Evolutionary conservation across 75 land plant genomes (phyloP).

Genomic region (Pseudotsuga menziesii): DNA sequence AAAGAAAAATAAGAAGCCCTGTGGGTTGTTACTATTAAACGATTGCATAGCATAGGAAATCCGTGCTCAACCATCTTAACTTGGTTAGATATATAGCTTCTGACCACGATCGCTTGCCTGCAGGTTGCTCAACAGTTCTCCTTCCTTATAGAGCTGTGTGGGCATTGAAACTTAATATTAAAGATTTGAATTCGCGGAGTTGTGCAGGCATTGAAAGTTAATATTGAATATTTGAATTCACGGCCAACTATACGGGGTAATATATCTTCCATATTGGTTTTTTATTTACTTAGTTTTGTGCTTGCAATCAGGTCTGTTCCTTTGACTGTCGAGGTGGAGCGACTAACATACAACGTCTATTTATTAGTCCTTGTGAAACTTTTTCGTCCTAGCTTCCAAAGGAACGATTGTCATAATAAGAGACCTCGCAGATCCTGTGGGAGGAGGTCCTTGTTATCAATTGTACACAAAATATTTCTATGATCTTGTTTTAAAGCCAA

Average conservation of each 20-base stretch:
- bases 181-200: slow-evolving; percentile 19
- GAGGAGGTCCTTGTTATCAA: no score
- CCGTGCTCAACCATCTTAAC: not conserved
- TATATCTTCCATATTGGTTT: not conserved
- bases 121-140: slow-evolving; percentile 19
- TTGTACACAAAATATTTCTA: no score
- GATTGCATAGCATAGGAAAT: not conserved
- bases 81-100: not conserved
- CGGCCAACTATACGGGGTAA: slow-evolving; percentile 13
- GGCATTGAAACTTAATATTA: slow-evolving; percentile 19
- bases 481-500: no score
- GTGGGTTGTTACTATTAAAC: not conserved
- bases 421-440: no score
- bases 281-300: not conserved
- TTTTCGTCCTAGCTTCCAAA: no score
- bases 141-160: slow-evolving; percentile 12
- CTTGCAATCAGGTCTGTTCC: not conserved
- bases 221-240: no score
- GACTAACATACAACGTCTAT: not conserved
- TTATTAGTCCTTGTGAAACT: no score
- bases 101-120: not conserved
- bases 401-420: no score
- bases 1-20: slow-evolving; percentile 9
- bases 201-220: no score
- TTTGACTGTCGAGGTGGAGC: not conserved